Evolutionary conservation across 2,329 filamentous ascomycete genomes (phyloP).

Genomic region (Sclerotinia spermophila): DNA sequence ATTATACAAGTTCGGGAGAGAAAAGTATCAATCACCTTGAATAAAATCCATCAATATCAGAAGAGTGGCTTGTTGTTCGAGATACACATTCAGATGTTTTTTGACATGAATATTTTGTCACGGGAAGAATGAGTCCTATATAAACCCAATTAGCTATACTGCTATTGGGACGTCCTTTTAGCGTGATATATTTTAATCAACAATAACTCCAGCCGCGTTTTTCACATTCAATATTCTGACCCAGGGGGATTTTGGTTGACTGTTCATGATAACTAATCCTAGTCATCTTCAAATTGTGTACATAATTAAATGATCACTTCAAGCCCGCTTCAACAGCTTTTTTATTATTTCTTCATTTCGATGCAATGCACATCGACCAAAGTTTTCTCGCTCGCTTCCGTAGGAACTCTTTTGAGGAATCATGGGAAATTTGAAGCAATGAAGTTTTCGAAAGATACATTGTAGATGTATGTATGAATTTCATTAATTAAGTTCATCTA

Average conservation of each 20-base stretch:
- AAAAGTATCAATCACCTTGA: neutral
- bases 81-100: neutral
- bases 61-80: neutral
- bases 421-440: neutral
- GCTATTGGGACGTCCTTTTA: no score
- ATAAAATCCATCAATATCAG: neutral
- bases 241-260: neutral
- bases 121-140: no score
- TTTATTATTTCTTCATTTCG: no score
- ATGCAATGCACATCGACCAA: neutral
- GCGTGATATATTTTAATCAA: neutral
- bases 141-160: no score
- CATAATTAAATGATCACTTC: slow-evolving; percentile 2
- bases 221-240: neutral
- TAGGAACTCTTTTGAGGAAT: neutral
- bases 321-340: neutral
- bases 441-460: no score
- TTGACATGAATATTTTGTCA: neutral
- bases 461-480: neutral
- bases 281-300: neutral
- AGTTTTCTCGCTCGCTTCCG: neutral
- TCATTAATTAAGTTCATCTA: neutral
- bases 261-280: neutral
- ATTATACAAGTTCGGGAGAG: neutral
- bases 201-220: slow-evolving; percentile 4